Evolutionary conservation across 305 asterid genomes (phyloP).

Genomic region (Fraxinus xanthoxyloides): DNA sequence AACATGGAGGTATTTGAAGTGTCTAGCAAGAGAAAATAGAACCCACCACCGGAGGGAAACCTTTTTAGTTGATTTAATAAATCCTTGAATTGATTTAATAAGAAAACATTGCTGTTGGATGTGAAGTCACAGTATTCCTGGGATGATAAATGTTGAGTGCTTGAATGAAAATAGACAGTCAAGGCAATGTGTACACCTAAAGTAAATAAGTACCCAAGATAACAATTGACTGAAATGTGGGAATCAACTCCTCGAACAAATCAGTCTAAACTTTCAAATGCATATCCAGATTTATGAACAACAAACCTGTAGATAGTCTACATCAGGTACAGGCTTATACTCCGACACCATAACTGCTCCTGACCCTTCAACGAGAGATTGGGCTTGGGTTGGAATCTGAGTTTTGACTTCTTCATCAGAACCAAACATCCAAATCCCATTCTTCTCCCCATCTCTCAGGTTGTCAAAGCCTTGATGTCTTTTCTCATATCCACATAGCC

Average conservation of each 20-base stretch:
- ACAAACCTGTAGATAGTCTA: conserved; percentile 93
- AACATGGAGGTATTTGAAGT: background rate
- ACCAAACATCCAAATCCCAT: conserved; percentile 57
- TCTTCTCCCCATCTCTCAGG: conserved; percentile 44
- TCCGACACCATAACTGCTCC: conserved; percentile 70
- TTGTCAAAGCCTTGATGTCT: conserved; percentile 35
- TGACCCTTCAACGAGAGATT: conserved; percentile 82
- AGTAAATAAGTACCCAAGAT: background rate
- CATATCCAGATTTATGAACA: background rate
- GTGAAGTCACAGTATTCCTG: background rate
- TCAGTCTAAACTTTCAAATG: background rate
- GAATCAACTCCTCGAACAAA: background rate
- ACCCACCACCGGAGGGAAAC: background rate
- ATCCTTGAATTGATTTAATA: background rate
- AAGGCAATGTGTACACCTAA: background rate
- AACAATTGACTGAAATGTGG: background rate
- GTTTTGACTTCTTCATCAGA: conserved; percentile 69
- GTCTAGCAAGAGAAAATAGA: background rate
- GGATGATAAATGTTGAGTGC: background rate
- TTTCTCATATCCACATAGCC: conserved; percentile 65
- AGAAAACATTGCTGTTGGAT: background rate
- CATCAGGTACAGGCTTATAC: conserved; percentile 78
- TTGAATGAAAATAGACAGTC: background rate
- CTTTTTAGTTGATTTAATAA: background rate
- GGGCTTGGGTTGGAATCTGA: conserved; percentile 85